Evolutionary conservation across 2,329 filamentous ascomycete species (phyloP).

Genomic region (Ophiobolus disseminans): DNA sequence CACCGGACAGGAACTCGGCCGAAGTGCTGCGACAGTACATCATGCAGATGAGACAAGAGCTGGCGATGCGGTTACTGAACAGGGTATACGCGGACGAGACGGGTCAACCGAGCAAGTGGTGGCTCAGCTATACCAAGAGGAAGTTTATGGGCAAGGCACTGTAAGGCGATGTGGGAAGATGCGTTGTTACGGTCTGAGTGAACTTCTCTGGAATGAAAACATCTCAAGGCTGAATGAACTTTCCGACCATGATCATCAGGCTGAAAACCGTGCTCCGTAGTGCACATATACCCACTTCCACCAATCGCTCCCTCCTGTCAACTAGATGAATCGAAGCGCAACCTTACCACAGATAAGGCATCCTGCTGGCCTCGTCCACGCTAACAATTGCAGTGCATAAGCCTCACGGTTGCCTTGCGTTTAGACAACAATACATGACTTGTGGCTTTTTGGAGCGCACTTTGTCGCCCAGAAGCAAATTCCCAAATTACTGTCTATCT

Average conservation of each 20-base stretch:
- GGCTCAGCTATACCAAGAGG: conserved; percentile 97
- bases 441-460: too few relatives aligned
- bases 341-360: background rate
- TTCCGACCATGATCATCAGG: too few relatives aligned
- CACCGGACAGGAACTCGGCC: conserved; percentile 84
- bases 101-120: conserved; percentile 77
- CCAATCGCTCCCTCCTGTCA: too few relatives aligned
- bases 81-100: conserved; percentile 81
- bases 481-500: too few relatives aligned
- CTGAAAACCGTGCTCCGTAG: too few relatives aligned
- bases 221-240: background rate
- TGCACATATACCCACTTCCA: too few relatives aligned
- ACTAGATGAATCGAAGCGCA: background rate
- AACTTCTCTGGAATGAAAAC: background rate
- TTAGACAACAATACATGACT: too few relatives aligned
- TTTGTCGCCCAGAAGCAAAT: too few relatives aligned
- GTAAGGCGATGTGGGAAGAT: conserved; percentile 19
- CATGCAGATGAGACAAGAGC: conserved; percentile 89
- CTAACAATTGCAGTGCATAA: background rate
- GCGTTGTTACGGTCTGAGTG: background rate
- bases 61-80: conserved; percentile 81
- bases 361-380: background rate
- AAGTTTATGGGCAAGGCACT: conserved; percentile 96
- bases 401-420: background rate
- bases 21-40: conserved; percentile 89